phyloP scores from a whole-genome alignment of 1,284 basidiomycete genomes.

The Ganoderma multipileum region DNA sequence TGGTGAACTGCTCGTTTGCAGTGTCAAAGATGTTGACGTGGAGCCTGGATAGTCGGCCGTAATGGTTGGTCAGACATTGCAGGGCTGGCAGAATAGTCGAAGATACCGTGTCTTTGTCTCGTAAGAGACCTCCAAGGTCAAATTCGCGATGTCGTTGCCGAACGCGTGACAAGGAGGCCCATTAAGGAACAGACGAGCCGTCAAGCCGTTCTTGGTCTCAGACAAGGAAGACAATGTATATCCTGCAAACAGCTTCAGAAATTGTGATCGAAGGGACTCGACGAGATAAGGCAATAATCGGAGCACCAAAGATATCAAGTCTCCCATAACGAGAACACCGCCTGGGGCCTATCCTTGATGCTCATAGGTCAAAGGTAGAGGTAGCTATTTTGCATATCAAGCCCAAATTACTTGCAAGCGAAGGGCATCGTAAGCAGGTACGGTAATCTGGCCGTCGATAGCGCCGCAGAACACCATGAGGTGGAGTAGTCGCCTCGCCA shows the following conservation, averaged over 20 bases:
- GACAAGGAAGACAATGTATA: constrained; percentile 57
- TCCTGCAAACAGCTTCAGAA: constrained; percentile 43
- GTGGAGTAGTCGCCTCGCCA: background rate
- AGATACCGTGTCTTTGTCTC: constrained; percentile 54
- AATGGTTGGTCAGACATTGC: background rate
- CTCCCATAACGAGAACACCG: too few species aligned
- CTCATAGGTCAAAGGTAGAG: too few species aligned
- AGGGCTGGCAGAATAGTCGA: too few species aligned
- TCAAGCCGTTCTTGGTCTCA: constrained; percentile 57
- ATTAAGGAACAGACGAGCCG: constrained; percentile 61
- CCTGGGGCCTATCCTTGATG: too few species aligned
- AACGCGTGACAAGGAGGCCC: constrained; percentile 76
- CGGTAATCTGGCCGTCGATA: background rate
- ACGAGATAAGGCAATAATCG: too few species aligned
- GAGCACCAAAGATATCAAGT: too few species aligned
- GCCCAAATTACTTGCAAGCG: too few species aligned
- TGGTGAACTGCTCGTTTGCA: constrained; percentile 66
- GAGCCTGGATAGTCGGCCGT: constrained; percentile 54
- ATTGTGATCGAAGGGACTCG: background rate
- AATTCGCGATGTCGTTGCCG: constrained; percentile 66
- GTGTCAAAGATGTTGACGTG: constrained; percentile 79
- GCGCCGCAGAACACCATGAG: background rate
- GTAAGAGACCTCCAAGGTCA: constrained; percentile 73
- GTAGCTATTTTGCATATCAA: too few species aligned
- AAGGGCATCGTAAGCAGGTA: too few species aligned